Evolutionary conservation across 805 yeast genomes (phyloP), one percentile per base, ranked within the genome.

Genomic region (Debaryomyces hansenii): DNA sequence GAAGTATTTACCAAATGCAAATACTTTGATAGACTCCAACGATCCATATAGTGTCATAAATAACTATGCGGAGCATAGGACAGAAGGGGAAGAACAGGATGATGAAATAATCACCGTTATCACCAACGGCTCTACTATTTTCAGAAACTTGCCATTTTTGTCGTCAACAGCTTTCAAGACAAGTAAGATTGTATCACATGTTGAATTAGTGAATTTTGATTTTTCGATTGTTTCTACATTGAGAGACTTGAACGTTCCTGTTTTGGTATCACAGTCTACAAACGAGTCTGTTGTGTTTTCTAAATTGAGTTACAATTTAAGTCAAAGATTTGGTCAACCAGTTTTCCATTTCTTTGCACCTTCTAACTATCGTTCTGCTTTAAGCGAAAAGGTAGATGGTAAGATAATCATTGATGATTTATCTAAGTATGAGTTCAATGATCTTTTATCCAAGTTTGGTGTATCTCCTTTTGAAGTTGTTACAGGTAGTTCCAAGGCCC

Each of bases 281-380:
- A 60, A 69, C 28, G 89, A 85, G 50, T 72, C 85, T 8, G 65
- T 72, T 38, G 75, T 75, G 42, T 73, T 79, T 50, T 74, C 87
- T 5, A 65, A 79, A 38, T 77, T 83, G 20, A 80, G 95, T 2
- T 79, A 82, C 55, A 67, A 80, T 38, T 63, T 84, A 34, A 79
- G 91, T 6, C 63, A 71, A 31, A 67, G 68, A 45, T 63, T 77
- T 29, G 51, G 65, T 5, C 72, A 69, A 41, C 80, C 94, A 1
- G 89, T 87, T 4, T 73, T 90, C 49, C 96, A 90, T 67, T 87
- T 90, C 62, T 84, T 78, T 60, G 61, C 69, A 24, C 69, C 71
- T 4, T 53, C 64, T 10, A 54, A 52, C 38, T 49, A 48, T 32
- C 49, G 47, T 27, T 42, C 48, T 12, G 47, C 47, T 4, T 51